Conservation (phyloP, 257 asterid species). For the Plantago elongata region DNA sequence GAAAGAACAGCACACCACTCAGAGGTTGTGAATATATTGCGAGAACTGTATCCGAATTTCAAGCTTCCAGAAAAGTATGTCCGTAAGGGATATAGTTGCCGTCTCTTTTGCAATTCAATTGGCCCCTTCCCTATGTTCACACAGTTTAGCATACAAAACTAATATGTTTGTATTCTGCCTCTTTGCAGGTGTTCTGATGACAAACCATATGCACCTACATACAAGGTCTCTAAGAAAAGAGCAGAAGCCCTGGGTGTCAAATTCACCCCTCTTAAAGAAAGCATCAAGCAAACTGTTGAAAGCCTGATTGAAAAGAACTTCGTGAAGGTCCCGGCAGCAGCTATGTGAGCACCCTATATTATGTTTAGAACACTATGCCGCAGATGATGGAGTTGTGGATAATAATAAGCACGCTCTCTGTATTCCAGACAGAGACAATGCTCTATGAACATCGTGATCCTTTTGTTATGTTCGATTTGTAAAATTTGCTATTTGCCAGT, state of each 20-base stretch:
- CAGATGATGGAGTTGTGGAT: too few relatives aligned
- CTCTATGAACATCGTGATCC: too few relatives aligned
- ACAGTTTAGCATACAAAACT: neutral
- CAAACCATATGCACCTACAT: constrained; percentile 14
- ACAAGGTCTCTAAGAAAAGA: constrained; percentile 1
- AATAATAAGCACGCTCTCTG: too few relatives aligned
- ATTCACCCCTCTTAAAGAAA: constrained; percentile 17
- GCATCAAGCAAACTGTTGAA: constrained; percentile 14
- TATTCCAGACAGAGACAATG: too few relatives aligned
- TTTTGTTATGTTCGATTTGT: too few relatives aligned
- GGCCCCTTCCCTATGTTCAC: neutral
- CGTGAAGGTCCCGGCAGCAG: neutral
- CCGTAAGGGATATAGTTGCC: neutral
- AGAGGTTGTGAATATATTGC: constrained; percentile 36
- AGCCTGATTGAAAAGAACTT: constrained; percentile 10
- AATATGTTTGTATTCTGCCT: neutral
- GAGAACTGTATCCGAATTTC: constrained; percentile 39
- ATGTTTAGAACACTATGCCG: neutral
- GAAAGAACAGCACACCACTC: constrained; percentile 52
- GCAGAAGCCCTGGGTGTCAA: constrained; percentile 9
- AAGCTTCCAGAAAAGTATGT: constrained; percentile 55
- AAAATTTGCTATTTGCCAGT: too few relatives aligned
- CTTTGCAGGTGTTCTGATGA: constrained; percentile 4
- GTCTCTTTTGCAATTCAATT: neutral
- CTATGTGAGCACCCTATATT: neutral